A percentile compares a stretch with the other conserved stretches of the same genome.
phyloP scores from a whole-genome alignment of 2,329 filamentous ascomycete species.

The Sclerotinia subarctica region DNA sequence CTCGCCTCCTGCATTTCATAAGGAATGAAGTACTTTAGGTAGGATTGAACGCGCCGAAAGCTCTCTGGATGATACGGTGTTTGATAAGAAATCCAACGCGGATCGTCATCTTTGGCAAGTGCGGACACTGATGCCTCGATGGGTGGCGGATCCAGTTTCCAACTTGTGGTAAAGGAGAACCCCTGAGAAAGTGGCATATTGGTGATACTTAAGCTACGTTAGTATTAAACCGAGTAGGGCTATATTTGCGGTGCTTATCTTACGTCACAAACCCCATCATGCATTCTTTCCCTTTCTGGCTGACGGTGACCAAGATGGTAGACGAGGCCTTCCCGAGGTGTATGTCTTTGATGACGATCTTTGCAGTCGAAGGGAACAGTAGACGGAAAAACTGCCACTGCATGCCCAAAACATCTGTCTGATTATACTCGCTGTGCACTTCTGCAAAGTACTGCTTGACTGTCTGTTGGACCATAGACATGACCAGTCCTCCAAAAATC shows the following conservation, averaged over 20 bases:
- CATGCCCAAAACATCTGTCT: background rate
- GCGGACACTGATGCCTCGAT: background rate
- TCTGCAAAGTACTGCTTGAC: background rate
- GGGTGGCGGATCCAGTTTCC: background rate
- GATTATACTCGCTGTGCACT: background rate
- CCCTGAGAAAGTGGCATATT: background rate
- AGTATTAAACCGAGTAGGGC: background rate
- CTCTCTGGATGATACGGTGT: background rate
- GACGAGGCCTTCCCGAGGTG: background rate
- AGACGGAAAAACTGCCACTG: conserved; percentile 3
- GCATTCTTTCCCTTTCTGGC: conserved; percentile 1
- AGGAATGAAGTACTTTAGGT: background rate
- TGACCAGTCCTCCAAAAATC: background rate
- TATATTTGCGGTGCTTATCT: background rate
- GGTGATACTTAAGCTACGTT: background rate
- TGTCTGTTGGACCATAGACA: background rate
- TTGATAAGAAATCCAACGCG: background rate
- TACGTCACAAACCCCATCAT: conserved; percentile 6
- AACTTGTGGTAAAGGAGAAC: background rate
- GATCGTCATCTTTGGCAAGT: background rate
- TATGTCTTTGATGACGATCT: background rate
- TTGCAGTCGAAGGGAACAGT: background rate
- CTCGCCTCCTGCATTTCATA: background rate
- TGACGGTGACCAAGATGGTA: background rate
- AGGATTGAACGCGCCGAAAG: background rate